Evolutionary conservation across 805 yeast species (phyloP).

Genomic region (Candida boleticola): DNA sequence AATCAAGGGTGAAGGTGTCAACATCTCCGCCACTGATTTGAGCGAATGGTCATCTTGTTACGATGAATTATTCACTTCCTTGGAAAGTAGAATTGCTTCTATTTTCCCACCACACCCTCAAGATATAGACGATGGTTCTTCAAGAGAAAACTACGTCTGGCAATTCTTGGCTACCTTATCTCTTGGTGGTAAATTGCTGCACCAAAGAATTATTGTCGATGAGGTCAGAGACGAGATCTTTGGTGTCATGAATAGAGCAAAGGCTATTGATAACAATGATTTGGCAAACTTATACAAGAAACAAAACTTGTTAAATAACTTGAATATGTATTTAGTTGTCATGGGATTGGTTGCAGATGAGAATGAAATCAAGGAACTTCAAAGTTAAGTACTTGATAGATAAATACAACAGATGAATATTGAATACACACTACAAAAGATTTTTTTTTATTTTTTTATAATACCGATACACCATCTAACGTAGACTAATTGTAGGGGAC

Average conservation of each 20-base stretch:
- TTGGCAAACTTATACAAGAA: conserved; percentile 43
- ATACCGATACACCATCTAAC: not conserved
- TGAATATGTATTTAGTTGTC: conserved; percentile 90
- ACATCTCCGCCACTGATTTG: conserved; percentile 51
- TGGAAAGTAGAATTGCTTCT: conserved; percentile 73
- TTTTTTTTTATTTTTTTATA: too few relatives aligned
- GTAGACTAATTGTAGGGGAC: too few relatives aligned
- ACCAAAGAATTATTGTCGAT: conserved; percentile 86
- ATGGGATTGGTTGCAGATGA: conserved; percentile 95
- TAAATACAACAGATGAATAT: not conserved
- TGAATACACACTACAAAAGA: not conserved
- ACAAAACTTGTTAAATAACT: conserved; percentile 65
- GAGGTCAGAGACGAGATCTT: conserved; percentile 92
- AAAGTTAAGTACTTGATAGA: too few relatives aligned
- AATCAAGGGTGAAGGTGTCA: conserved; percentile 74
- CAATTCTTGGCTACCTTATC: conserved; percentile 94
- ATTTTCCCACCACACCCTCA: conserved; percentile 75
- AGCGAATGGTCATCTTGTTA: conserved; percentile 78
- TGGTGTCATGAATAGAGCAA: conserved; percentile 79
- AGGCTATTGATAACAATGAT: conserved; percentile 53
- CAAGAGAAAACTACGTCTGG: conserved; percentile 72
- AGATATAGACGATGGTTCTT: conserved; percentile 57
- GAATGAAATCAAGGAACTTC: conserved; percentile 78
- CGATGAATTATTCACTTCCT: conserved; percentile 72
- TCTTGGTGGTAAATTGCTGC: conserved; percentile 83